Conservation (phyloP, 495 filamentous ascomycete species). For the Choiromyces venosus region DNA sequence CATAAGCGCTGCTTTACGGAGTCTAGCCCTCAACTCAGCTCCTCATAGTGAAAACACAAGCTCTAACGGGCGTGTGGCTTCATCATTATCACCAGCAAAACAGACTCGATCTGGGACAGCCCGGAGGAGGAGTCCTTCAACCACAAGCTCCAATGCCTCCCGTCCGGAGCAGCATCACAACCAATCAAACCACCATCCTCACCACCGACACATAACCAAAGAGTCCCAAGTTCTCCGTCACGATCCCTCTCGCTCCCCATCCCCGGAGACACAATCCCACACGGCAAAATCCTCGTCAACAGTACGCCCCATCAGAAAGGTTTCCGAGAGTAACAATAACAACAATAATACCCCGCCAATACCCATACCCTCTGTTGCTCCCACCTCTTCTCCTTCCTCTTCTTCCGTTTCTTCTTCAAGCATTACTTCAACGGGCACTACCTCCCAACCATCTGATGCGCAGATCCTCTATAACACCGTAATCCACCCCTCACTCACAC, state of each 20-base stretch:
- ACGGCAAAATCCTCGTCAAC: neutral
- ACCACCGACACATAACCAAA: conserved; percentile 1
- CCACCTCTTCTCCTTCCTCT: neutral
- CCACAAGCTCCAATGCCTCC: conserved; percentile 1
- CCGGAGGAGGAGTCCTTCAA: conserved; percentile 24
- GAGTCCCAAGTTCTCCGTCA: neutral
- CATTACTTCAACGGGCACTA: neutral
- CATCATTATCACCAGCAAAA: conserved; percentile 16
- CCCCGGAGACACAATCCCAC: neutral
- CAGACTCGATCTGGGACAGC: neutral
- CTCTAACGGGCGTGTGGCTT: conserved; percentile 20
- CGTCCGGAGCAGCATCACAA: neutral
- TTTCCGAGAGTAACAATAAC: neutral
- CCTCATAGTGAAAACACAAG: conserved; percentile 34
- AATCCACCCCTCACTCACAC: neutral
- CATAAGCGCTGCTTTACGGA: conserved; percentile 30
- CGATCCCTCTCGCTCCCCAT: neutral
- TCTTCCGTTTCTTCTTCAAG: neutral
- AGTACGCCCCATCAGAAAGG: neutral
- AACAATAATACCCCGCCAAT: too few species aligned
- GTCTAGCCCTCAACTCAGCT: conserved; percentile 32
- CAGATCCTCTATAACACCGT: neutral
- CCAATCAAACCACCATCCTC: too few species aligned
- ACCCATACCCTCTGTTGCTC: neutral
- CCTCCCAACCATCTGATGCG: neutral